These are phyloP conservation scores for Oryza meridionalis DNA, from an alignment of 176 grass and related monocot species.

Conservation along the genomic window DNA sequence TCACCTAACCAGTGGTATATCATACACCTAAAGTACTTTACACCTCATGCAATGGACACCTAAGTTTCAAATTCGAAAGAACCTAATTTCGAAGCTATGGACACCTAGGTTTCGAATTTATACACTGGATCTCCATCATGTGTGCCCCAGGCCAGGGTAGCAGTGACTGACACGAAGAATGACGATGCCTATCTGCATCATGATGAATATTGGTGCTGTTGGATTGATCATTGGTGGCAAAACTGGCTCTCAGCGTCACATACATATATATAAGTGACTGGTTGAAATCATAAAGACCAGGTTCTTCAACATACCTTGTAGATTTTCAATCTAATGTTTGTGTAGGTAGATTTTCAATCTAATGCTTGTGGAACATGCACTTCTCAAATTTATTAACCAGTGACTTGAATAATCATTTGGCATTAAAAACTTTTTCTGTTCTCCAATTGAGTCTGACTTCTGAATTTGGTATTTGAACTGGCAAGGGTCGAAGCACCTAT, in stretches of 20 bases:
- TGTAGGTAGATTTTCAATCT: background rate
- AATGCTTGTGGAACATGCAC: background rate
- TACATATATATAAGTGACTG: background rate
- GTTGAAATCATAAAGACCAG: background rate
- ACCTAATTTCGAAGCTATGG: too few species aligned
- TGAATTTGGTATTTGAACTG: background rate
- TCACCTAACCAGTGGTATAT: too few species aligned
- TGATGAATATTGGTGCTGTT: slow-evolving; percentile 10
- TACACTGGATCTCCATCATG: background rate
- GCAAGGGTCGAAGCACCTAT: background rate
- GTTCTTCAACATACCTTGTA: background rate
- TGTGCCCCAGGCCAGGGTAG: background rate
- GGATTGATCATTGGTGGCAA: background rate
- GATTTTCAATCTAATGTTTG: background rate
- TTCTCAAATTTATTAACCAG: background rate
- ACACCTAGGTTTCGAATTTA: too few species aligned
- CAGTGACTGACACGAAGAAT: background rate
- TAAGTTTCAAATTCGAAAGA: too few species aligned
- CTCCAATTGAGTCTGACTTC: background rate
- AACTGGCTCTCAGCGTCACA: background rate
- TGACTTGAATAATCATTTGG: background rate
- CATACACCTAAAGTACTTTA: too few species aligned
- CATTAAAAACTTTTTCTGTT: background rate
- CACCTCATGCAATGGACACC: too few species aligned
- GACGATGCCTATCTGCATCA: background rate